Base-by-base conservation (phyloP, 2,329 filamentous ascomycete genomes). In the Stemphylium lycopersici region DNA sequence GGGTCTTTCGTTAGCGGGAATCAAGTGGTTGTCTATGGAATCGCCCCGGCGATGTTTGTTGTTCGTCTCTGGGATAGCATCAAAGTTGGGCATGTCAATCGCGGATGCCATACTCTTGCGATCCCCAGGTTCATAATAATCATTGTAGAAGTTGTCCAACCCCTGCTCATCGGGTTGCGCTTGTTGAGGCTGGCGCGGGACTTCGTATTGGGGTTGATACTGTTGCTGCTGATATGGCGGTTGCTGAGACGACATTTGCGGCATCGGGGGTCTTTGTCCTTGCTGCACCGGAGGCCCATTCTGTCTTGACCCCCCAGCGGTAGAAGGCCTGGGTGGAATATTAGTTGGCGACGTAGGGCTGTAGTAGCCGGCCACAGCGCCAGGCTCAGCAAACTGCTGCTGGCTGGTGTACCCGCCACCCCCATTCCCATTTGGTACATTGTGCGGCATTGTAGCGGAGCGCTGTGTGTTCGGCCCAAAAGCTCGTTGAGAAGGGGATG, bases 21-120 rank as follows among this genome's bases (percentile, higher is more conserved):
- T 61, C n/a, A 75, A 50, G 48, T 75, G 72, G 16, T 69, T 61
- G n/a, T 75, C 72, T 44, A 75, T 72, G 1, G 72, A 74, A 53
- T 69, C 68, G 3, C 72, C 72, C 58, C 72, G 62, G n/a, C 72
- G 67, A 50, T 73, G 71, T 29, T 56, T 62, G 29, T 46, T 64
- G 34, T 53, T 62, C 5, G 65, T 52, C 20, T 78, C 70, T n/a
- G 79, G 76, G 56, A 83, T 80, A 2, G 81, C 81, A 65, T 86
- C 84, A 61, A 87, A 87, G 60, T 88, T 83, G 2, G 85, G 85
- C 84, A 87, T 87, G 42, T 87, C 84, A 15, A 79, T 78, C 43
- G 84, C 81, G 45, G 78, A 75, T 43, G 77, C 74, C 45, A 76
- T 73, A 33, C 77, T 78, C 38, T 75, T 69, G 22, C 68, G 71